Percentiles rank a stretch among this genome's conserved stretches.
These are phyloP conservation scores for Alternaria metachromatica DNA, from an alignment of 2,329 filamentous ascomycete genomes.

Conservation along the genomic window DNA sequence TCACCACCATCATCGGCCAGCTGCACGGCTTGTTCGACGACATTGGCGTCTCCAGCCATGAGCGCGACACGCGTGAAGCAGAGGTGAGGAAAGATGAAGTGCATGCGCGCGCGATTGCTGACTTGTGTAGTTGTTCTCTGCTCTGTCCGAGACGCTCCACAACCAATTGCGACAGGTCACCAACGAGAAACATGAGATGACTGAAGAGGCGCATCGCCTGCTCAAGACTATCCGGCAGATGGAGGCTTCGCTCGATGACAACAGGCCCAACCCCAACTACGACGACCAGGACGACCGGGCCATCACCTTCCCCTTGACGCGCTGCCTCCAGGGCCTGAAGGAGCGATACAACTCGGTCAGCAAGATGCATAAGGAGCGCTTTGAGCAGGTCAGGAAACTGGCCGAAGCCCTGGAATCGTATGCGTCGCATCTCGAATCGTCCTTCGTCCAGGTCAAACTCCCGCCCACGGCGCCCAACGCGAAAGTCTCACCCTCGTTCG, in stretches of 20 bases:
- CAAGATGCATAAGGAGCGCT: constrained; percentile 87
- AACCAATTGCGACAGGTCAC: constrained; percentile 87
- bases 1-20: constrained; percentile 91
- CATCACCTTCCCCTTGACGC: constrained; percentile 81
- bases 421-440: constrained; percentile 89
- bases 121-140: constrained; percentile 76
- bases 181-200: constrained; percentile 85
- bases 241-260: constrained; percentile 86
- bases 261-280: constrained; percentile 68
- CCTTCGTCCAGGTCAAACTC: constrained; percentile 83
- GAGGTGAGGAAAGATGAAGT: constrained; percentile 66
- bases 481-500: constrained; percentile 80
- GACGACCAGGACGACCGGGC: constrained; percentile 72
- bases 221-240: constrained; percentile 90
- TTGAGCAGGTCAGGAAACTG: constrained; percentile 95
- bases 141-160: constrained; percentile 88
- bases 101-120: neutral
- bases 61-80: constrained; percentile 86
- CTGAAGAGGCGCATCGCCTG: constrained; percentile 86
- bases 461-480: constrained; percentile 82
- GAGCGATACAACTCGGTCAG: constrained; percentile 84
- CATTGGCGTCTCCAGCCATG: constrained; percentile 92
- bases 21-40: constrained; percentile 96
- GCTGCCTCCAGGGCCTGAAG: constrained; percentile 80
- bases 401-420: constrained; percentile 94